Base-by-base conservation (phyloP, 768 basidiomycete species). In the Butyriboletus loyo region DNA sequence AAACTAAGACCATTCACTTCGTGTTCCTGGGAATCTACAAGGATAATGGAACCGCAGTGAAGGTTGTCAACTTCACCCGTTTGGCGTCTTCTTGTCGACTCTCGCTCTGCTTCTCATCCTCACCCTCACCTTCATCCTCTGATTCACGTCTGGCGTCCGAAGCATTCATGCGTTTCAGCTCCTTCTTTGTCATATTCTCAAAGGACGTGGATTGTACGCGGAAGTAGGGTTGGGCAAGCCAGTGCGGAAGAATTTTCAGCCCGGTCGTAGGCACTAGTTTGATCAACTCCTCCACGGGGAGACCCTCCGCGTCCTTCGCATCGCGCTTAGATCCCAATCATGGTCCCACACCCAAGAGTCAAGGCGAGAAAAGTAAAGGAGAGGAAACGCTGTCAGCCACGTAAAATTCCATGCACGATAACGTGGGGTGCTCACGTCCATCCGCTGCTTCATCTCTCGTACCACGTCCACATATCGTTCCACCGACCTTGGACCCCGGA, bases 181-280 rank as follows among this genome's bases (percentile, higher is more conserved):
- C 53, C 7, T 37, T 10, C 37, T 27, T 53, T 11, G 17, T 11
- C 46, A 4, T 10, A 8, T 11, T 27, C 1, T 32, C 27, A 14
- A 30, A 45, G 13, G 24, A 11, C 6, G 35, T 17, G 9, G 46
- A 3, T 28, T 38, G 39, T 1, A 41, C 28, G n/a, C 66, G 66
- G 56, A 87, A 77, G 59, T 87, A 83, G 1, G 89, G 88, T 63
- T 92, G 89, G 13, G 81, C 79, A 21, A 86, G 74, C 82, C 86
- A 90, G 59, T 83, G 78, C 0, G 87, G 88, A 7, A 89, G 69
- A 0, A 75, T 56, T 37, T 75, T 75, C 37, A 85, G 66, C 7
- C 83, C 81, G 0, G 79, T 81, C 41, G 56, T 62, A 4, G 73
- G 65, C 25, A 85, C 80, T 2, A 75, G 46, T 19, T 55, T 66